These are phyloP conservation scores for Tulasnella sp. DNA, from an alignment of 768 basidiomycete species.

Conservation along the genomic window DNA sequence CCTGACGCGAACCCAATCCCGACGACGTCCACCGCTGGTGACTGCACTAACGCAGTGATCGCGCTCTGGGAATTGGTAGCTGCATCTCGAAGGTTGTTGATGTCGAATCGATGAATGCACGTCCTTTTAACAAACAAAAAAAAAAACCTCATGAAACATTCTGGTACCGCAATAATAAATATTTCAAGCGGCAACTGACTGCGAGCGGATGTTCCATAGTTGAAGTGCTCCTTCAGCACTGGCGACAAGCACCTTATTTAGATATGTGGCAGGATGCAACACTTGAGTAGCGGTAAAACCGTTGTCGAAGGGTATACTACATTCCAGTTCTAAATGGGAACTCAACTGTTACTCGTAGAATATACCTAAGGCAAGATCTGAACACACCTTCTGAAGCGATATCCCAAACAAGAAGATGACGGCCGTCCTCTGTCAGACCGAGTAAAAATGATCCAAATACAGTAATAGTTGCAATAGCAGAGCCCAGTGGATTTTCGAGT, in stretches of 20 bases:
- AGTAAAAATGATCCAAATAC: constrained; percentile 77
- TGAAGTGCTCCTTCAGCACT: constrained; percentile 74
- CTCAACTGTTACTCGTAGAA: not conserved
- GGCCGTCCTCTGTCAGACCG: constrained; percentile 68
- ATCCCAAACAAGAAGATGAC: constrained; percentile 70
- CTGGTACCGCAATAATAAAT: constrained; percentile 1
- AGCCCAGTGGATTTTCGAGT: constrained; percentile 54
- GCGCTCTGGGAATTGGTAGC: constrained; percentile 32
- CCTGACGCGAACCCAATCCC: constrained; percentile 88
- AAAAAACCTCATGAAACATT: not conserved
- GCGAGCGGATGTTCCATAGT: constrained; percentile 87
- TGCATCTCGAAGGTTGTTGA: constrained; percentile 41
- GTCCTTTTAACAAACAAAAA: constrained; percentile 36
- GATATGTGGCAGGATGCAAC: constrained; percentile 89
- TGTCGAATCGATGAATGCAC: constrained; percentile 69
- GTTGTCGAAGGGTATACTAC: constrained; percentile 65
- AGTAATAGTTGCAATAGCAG: constrained; percentile 49
- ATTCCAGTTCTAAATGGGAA: constrained; percentile 40
- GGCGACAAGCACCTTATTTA: constrained; percentile 88
- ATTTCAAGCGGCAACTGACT: constrained; percentile 36
- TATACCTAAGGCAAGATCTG: not conserved
- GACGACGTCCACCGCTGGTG: constrained; percentile 91
- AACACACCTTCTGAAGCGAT: constrained; percentile 46
- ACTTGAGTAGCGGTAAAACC: constrained; percentile 78
- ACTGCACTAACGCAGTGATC: constrained; percentile 75